Conservation (phyloP, 148 eudicot genomes). For the Camellia granthamiana region DNA sequence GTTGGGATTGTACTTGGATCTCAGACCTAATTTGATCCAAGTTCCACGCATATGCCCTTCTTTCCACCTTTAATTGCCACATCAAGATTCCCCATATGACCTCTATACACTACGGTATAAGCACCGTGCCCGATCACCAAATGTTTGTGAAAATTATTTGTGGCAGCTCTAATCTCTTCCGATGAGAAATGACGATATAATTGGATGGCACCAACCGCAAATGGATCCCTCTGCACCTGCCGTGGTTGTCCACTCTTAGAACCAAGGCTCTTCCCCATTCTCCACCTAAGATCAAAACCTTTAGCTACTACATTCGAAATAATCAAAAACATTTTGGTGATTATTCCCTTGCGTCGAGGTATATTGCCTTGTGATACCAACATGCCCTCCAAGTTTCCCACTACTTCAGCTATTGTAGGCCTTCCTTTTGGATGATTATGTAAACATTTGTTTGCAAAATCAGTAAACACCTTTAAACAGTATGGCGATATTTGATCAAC, state of each 20-base stretch:
- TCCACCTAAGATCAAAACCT: background rate
- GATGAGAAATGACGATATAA: background rate
- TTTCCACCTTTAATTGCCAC: conserved; percentile 10
- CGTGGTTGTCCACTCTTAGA: background rate
- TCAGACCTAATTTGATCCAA: background rate
- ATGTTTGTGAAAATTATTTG: background rate
- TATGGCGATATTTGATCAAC: conserved; percentile 9
- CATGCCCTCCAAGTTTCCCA: conserved; percentile 11
- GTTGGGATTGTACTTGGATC: background rate
- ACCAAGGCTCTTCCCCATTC: background rate
- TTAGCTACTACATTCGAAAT: background rate
- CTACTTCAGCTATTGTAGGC: conserved; percentile 33
- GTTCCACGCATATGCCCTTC: background rate
- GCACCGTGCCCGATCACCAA: too few relatives aligned
- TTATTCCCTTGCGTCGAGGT: background rate
- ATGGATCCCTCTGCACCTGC: background rate
- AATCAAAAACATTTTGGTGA: background rate
- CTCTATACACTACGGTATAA: background rate
- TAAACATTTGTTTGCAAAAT: conserved; percentile 22
- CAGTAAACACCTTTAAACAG: conserved; percentile 10
- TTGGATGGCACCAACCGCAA: background rate
- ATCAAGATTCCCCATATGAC: background rate
- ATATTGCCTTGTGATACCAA: conserved; percentile 2
- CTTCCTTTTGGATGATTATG: background rate
- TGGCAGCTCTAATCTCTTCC: background rate